Base-by-base conservation (phyloP, 805 yeast species). In the Suhomyces prunicola region DNA sequence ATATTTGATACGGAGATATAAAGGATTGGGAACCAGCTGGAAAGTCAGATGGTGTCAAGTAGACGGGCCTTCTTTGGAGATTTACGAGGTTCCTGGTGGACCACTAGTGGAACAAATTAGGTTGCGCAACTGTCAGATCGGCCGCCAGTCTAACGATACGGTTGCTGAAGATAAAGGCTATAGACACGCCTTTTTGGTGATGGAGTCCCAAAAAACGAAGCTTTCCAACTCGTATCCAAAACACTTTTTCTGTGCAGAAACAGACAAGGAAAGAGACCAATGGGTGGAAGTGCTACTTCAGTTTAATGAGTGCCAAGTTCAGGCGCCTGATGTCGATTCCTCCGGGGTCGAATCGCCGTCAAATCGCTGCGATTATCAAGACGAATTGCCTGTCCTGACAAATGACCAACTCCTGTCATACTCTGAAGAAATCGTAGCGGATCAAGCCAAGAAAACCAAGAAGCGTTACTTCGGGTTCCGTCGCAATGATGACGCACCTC, bases 191-290 rank as follows among this genome's bases (percentile, higher is more conserved):
- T 81, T 86, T 58, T 73, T 83, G 31, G 69, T 81, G 2, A 68
- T 80, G 69, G 86, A 81, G 51, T 66, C 77, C 3, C 74, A 73
- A 48, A 67, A 57, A 48, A 69, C 70, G 42, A 67, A 67, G 26
- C 60, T 71, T 19, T 62, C 73, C 5, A 59, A 72, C 6, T 61
- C 66, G 4, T 72, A 57, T 27, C 80, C 81, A 1, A 84, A 78
- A 57, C 89, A 86, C 61, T 78, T 82, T 48, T 79, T 90, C 50
- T 89, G 96, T 67, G 87, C 94, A 2, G 96, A 91, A 65, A 83
- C 87, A 7, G 87, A 87, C 45, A 79, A 76, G 26, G 96, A 90
- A 62, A 78, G 93, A 52, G 92, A 87, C 60, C 72, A 72, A 8
- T 88, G 96, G 94, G 81, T 88, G 7, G 76, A 80, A 22, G 58